Base-by-base conservation (phyloP, 176 grass and related monocot genomes). In the Musa beccarii region DNA sequence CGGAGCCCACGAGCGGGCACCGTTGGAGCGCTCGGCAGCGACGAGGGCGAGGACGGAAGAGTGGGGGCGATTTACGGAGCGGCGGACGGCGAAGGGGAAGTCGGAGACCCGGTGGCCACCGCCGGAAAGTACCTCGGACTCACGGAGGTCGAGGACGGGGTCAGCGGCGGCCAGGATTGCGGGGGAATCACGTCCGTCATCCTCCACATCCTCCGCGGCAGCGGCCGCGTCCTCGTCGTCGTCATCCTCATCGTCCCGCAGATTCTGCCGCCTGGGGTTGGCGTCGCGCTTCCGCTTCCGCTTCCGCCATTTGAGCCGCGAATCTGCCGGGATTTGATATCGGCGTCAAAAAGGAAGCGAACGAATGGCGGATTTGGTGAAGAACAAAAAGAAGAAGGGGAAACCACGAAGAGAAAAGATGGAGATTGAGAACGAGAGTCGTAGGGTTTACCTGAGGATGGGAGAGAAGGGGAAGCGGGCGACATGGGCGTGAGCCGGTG, bases 231-330 rank as follows among this genome's bases (percentile, higher is more conserved):
- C 34, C 77, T 85, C 15, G 70, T 77, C 71, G 78, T 68, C 78
- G 50, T 81, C 75, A 52, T 83, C 86, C 59, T 88, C 87, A 19
- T 86, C 85, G 8, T 78, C 79, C 43, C 85, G 78, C 1, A 84
- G 66, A 53, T 74, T 75, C 67, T 79, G 77, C 63, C 84, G 85
- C 65, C 67, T 76, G 63, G 78, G 55, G 69, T 75, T 66, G 80
- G 82, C 82, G 82, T 88, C 89, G 69, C 89, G 89, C 86, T 98
- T 98, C 84, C 91, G 82, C 84, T 92, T 95, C 4, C 34, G 34
- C 34, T 43, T 43, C 74, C 91, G 91, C 90, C 88, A 87, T 79
- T 92, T 89, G 84, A 83, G 74, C 71, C 91, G 89, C 75, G 95
- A 84, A 89, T 99, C 95, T 99, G 88, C 2, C 69, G 54, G 54